A percentile compares a stretch with the other conserved stretches of the same genome.
These are phyloP conservation scores for Lithocarpus polystachyus DNA, from an alignment of 306 rosid species.

Conservation along the genomic window DNA sequence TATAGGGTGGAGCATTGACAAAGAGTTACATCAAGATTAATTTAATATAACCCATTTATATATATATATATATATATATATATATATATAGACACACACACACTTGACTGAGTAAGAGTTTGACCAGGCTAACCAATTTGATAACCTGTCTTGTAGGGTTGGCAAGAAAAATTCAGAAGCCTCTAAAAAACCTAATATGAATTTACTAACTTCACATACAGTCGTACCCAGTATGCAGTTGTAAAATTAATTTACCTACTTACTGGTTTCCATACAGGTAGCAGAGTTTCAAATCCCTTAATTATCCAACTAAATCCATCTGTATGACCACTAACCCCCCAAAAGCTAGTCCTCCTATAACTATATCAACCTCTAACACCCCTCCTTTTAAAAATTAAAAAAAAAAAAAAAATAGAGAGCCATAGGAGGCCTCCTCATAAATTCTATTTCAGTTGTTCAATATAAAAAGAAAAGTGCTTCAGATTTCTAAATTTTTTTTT, in stretches of 20 bases:
- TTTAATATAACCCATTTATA: no score
- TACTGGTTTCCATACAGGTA: background rate
- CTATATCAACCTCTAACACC: no score
- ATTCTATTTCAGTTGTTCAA: no score
- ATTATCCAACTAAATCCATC: no score
- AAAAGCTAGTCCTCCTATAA: no score
- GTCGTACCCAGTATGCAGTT: no score
- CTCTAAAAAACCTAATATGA: background rate
- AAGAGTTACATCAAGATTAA: no score
- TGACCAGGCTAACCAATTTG: background rate
- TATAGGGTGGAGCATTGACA: no score
- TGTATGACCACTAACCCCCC: no score
- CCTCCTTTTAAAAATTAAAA: background rate
- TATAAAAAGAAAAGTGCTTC: background rate
- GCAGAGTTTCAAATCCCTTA: background rate
- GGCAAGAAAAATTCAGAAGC: background rate
- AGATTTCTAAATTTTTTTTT: background rate
- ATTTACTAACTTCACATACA: background rate
- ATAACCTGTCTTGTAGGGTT: background rate
- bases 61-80: no score
- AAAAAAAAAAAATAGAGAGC: background rate
- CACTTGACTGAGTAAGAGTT: background rate
- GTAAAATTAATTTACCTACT: background rate
- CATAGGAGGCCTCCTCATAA: background rate
- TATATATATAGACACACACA: no score